These are phyloP conservation scores for Groenewaldozyma sp. DNA, from an alignment of 1,139 yeast genomes.

Conservation along the genomic window DNA sequence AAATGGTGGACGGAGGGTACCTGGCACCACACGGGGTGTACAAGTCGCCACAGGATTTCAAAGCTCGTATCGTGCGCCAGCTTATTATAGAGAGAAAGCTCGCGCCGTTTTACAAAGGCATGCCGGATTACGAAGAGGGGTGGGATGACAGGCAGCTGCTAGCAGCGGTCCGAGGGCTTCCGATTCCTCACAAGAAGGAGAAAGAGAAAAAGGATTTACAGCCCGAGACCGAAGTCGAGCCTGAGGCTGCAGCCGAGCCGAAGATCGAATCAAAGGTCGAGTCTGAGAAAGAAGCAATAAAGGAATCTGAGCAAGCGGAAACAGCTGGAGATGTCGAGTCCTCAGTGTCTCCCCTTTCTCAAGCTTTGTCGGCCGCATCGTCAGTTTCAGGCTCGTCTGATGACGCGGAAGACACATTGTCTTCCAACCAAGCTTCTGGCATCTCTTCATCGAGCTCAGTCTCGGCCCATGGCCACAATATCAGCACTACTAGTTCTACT, in stretches of 20 bases:
- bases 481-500: too few relatives aligned
- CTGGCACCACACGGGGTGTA: slow-evolving; percentile 85
- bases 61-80: slow-evolving; percentile 58
- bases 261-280: too few relatives aligned
- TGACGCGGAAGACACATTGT: too few relatives aligned
- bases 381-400: too few relatives aligned
- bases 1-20: slow-evolving; percentile 38
- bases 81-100: slow-evolving; percentile 57
- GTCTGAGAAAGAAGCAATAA: too few relatives aligned
- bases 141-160: slow-evolving; percentile 72
- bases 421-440: too few relatives aligned
- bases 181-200: slow-evolving; percentile 16
- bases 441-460: too few relatives aligned
- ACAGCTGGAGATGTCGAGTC: background rate
- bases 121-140: slow-evolving; percentile 65
- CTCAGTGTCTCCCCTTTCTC: too few relatives aligned
- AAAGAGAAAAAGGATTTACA: too few relatives aligned
- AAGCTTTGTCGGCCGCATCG: too few relatives aligned
- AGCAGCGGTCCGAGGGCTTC: slow-evolving; percentile 37
- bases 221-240: too few relatives aligned
- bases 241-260: background rate
- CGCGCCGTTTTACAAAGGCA: slow-evolving; percentile 87
- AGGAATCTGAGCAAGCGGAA: slow-evolving; percentile 1
- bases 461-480: background rate
- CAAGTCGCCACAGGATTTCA: slow-evolving; percentile 64